Evolutionary conservation across 176 grass and related monocot genomes (phyloP).

Genomic region (Aegilops speltoides): DNA sequence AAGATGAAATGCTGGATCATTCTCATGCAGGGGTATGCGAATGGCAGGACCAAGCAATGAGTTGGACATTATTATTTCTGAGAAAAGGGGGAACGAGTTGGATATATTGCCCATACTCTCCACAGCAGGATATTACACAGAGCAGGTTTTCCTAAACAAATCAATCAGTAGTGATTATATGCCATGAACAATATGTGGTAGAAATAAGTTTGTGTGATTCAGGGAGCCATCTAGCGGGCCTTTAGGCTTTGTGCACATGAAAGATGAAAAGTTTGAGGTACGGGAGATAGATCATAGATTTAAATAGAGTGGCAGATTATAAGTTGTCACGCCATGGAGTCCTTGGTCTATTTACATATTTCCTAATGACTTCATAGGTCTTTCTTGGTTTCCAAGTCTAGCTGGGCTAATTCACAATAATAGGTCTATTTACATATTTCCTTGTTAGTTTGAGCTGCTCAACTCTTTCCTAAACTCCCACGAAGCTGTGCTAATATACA

Average conservation of each 20-base stretch:
- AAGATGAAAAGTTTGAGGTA: background rate
- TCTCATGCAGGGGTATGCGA: background rate
- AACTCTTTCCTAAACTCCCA: background rate
- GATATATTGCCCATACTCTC: background rate
- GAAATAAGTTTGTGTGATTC: background rate
- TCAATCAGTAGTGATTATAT: background rate
- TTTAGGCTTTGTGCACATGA: background rate
- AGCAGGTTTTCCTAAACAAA: background rate
- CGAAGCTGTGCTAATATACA: background rate
- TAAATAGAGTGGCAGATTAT: background rate
- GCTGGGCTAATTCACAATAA: background rate
- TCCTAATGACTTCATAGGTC: too few relatives aligned
- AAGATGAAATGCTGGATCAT: background rate
- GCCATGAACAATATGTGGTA: background rate
- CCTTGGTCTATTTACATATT: too few relatives aligned
- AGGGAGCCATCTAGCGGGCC: background rate
- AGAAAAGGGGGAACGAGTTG: background rate
- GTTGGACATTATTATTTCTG: background rate
- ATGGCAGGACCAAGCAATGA: background rate
- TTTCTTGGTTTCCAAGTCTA: background rate
- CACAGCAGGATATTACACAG: background rate
- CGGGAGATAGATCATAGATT: background rate
- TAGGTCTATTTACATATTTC: background rate
- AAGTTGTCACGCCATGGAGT: background rate
- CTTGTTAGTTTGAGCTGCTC: background rate